These are phyloP conservation scores for Cicer judaicum DNA, from an alignment of 306 rosid genomes.

Conservation along the genomic window DNA sequence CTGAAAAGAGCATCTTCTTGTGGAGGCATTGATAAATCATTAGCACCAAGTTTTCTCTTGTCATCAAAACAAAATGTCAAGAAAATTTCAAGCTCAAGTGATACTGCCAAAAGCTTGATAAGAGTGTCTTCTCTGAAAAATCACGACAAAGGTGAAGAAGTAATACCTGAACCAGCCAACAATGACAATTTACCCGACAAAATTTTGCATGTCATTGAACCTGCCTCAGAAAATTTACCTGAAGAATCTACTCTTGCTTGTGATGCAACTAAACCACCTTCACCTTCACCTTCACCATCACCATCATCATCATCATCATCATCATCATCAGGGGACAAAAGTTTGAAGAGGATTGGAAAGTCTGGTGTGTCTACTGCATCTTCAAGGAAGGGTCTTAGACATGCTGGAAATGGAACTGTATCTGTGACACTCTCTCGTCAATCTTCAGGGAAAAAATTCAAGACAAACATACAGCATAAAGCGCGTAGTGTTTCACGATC, in stretches of 20 bases:
- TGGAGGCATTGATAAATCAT: conserved; percentile 43
- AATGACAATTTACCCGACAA: conserved; percentile 53
- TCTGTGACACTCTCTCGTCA: conserved; percentile 24
- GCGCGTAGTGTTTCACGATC: conserved; percentile 22
- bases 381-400: conserved; percentile 52
- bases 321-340: conserved; percentile 44
- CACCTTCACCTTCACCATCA: conserved; percentile 33
- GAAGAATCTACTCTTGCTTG: conserved; percentile 41
- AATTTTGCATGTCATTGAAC: conserved; percentile 50
- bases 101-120: conserved; percentile 38
- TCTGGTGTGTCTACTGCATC: conserved; percentile 44
- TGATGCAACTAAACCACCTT: conserved; percentile 42
- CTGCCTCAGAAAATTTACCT: conserved; percentile 47
- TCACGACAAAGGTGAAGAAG: conserved; percentile 35
- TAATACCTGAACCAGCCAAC: conserved; percentile 42
- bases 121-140: conserved; percentile 34
- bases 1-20: conserved; percentile 36
- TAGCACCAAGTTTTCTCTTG: conserved; percentile 38
- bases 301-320: conserved; percentile 41
- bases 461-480: conserved; percentile 40
- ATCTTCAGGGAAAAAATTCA: conserved; percentile 43
- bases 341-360: conserved; percentile 44
- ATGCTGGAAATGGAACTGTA: conserved; percentile 44
- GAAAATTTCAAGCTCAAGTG: conserved; percentile 42
- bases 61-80: conserved; percentile 48